These are phyloP conservation scores for Pythium diclinum DNA, from an alignment of 352 stramenopile genomes.

Conservation along the genomic window DNA sequence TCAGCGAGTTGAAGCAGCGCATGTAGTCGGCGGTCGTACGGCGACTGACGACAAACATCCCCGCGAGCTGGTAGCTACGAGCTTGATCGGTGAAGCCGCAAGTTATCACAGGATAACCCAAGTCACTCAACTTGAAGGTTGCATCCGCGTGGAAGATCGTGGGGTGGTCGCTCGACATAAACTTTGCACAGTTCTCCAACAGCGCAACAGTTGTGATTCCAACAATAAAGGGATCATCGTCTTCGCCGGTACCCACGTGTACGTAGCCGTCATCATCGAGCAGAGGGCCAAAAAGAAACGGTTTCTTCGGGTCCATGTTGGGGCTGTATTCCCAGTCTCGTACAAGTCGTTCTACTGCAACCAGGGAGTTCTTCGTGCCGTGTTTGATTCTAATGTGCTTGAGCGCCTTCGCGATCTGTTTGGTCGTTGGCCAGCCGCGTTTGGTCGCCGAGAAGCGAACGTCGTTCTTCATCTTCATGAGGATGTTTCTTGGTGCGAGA, in stretches of 20 bases:
- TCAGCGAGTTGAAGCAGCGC: too few species aligned
- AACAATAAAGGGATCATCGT: constrained; percentile 1
- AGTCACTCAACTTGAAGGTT: background rate
- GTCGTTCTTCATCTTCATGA: too few species aligned
- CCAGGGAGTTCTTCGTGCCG: too few species aligned
- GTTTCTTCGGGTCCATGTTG: background rate
- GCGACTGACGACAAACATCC: background rate
- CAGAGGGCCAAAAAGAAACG: background rate
- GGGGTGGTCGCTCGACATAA: background rate
- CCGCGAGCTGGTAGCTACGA: background rate
- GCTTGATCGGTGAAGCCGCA: background rate
- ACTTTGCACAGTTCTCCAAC: constrained; percentile 1
- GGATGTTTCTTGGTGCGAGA: too few species aligned
- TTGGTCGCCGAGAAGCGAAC: too few species aligned
- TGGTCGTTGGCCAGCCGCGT: too few species aligned
- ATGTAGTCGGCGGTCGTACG: too few species aligned
- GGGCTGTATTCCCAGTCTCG: too few species aligned
- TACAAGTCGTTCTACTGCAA: too few species aligned
- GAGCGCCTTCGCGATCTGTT: too few species aligned
- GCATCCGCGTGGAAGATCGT: background rate
- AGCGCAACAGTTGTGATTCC: background rate
- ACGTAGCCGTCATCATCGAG: constrained; percentile 3
- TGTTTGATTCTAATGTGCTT: too few species aligned
- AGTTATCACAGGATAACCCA: background rate
- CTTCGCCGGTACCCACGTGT: background rate